Conservation (phyloP, 2,329 filamentous ascomycete species). For the Aspergillus amoenus region DNA sequence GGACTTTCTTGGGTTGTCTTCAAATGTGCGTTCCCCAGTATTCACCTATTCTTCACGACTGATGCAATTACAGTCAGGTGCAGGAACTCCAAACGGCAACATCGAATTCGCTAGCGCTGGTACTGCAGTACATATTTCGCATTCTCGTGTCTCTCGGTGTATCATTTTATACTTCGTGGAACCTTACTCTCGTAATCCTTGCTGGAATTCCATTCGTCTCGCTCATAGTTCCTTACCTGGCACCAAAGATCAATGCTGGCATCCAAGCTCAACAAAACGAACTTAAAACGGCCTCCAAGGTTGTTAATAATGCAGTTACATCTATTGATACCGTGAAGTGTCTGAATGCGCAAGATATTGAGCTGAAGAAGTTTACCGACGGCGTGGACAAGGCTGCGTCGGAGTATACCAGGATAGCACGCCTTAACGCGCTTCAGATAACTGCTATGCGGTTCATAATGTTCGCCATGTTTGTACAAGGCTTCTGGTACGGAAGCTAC, state of each 20-base stretch:
- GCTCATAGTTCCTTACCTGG: constrained; percentile 59
- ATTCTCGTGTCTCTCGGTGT: constrained; percentile 65
- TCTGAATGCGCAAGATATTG: constrained; percentile 72
- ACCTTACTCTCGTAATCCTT: constrained; percentile 75
- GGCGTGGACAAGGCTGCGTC: constrained; percentile 59
- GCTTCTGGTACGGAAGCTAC: constrained; percentile 82
- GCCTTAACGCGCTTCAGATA: constrained; percentile 69
- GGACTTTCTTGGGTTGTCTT: constrained; percentile 67
- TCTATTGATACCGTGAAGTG: constrained; percentile 85
- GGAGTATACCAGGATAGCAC: constrained; percentile 67
- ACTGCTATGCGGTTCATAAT: constrained; percentile 72
- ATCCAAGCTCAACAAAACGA: constrained; percentile 68
- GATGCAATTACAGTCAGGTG: constrained; percentile 61
- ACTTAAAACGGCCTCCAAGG: constrained; percentile 69
- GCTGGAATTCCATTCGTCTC: constrained; percentile 69
- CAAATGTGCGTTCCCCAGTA: constrained; percentile 62
- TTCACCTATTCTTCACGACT: neutral
- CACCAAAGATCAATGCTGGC: constrained; percentile 60
- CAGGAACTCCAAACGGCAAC: constrained; percentile 77
- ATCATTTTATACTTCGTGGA: constrained; percentile 79
- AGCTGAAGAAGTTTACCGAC: constrained; percentile 63
- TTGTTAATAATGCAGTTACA: constrained; percentile 66
- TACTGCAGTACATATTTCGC: constrained; percentile 64
- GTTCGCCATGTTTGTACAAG: constrained; percentile 77
- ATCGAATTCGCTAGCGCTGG: constrained; percentile 74